Evolutionary conservation across 352 stramenopile genomes (phyloP), one percentile per base, ranked within the genome.

Genomic region (Pythium monospermum): DNA sequence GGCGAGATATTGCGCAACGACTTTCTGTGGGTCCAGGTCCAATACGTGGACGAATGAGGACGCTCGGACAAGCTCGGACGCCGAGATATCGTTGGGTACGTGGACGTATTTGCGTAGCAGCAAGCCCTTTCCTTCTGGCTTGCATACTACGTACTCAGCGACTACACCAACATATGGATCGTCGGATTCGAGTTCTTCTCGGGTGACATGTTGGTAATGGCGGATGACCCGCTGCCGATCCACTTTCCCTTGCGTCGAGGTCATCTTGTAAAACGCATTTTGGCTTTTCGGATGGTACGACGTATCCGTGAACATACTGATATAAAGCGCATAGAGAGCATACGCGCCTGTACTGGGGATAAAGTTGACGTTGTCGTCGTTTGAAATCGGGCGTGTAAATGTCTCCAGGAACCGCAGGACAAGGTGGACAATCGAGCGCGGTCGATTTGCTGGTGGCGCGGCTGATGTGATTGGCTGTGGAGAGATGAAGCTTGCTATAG

Each of bases 221-320:
- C 73, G 63, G 31, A 73, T 72, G 18, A 81, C 68, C 1, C 73
- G 65, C 41, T 84, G 73, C 16, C 73, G 68, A 52, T 84, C 73
- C 11, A 84, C 64, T 62, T 79, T 78, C 28, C 73, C 61, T 44
- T 77, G 59, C 57, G 72, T 57, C 3, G 73, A 84, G 32, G 73
- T 81, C 58, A 84, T 77, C 49, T 84, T 84, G 59, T 84, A 84
- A 46, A 84, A 84, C 16, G 72, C 61, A 37, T 81, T 69, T 30
- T 73, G 56, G 8, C 60, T 61, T 22, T 72, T 79, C 3, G 70
- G 73, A 48, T 79, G 68, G 41, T 60, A 68, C n/a, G 28, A 55
- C 2, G 19, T 38, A 31, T 77, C 65, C 2, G 18, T 19, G 31
- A 84, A 61, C 23, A 84, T 30, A 26, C 57, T 38, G 39, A 61